These are phyloP conservation scores for Maudiozyma saulgeensis DNA, from an alignment of 805 yeast genomes.

Conservation along the genomic window DNA sequence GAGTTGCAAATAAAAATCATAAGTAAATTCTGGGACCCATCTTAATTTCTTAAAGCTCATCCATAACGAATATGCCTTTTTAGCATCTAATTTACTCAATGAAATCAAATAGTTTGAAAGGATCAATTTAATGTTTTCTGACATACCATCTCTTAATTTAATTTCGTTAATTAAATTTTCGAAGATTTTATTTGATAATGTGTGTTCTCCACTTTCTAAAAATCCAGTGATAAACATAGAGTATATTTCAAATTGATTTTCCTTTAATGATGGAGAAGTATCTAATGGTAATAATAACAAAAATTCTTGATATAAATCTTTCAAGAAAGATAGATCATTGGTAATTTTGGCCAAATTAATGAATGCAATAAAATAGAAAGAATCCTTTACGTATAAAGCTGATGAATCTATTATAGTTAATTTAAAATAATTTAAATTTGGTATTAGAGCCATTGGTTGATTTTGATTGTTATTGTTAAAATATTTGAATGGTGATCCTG, in stretches of 20 bases:
- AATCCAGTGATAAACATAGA: slow-evolving; percentile 43
- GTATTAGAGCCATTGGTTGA: not conserved
- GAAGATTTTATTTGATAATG: slow-evolving; percentile 45
- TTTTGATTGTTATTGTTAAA: not conserved
- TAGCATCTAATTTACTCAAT: slow-evolving; percentile 28
- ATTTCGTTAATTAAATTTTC: slow-evolving; percentile 44
- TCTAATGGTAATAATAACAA: slow-evolving; percentile 14
- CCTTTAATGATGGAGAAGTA: slow-evolving; percentile 13
- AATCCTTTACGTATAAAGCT: slow-evolving; percentile 21
- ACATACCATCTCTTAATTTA: slow-evolving; percentile 25
- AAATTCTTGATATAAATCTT: slow-evolving; percentile 33
- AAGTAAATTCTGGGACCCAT: slow-evolving; percentile 35
- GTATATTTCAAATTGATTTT: slow-evolving; percentile 41
- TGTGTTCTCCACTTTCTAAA: slow-evolving; percentile 39
- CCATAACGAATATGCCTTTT: slow-evolving; percentile 31
- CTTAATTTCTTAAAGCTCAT: slow-evolving; percentile 28
- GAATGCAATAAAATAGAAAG: slow-evolving; percentile 33
- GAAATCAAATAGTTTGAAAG: slow-evolving; percentile 37
- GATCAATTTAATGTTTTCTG: slow-evolving; percentile 31
- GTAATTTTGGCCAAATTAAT: slow-evolving; percentile 33
- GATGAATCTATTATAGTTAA: slow-evolving; percentile 6
- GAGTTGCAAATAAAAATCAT: slow-evolving; percentile 30
- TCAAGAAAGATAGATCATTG: slow-evolving; percentile 32
- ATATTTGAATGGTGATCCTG: slow-evolving; percentile 23
- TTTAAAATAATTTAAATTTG: slow-evolving; percentile 5